A percentile compares a stretch with the other conserved stretches of the same genome.
Evolutionary conservation across 768 basidiomycete genomes (phyloP).

Genomic region (Lactarius hengduanensis): DNA sequence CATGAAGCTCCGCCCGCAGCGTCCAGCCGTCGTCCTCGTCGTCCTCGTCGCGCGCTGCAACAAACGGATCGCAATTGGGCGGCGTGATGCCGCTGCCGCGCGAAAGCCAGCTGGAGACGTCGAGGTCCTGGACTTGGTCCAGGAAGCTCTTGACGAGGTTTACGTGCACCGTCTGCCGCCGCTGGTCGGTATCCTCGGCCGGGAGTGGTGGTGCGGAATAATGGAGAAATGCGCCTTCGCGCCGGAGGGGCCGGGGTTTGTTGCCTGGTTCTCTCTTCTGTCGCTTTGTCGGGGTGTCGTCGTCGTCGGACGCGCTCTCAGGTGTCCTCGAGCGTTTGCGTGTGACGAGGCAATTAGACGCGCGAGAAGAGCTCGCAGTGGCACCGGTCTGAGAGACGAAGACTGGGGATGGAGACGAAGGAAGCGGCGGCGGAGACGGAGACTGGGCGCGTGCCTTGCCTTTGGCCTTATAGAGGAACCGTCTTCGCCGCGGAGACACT

Average conservation of each 20-base stretch:
- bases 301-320: neutral
- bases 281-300: neutral
- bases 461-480: constrained; percentile 6
- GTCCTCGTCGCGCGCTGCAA: neutral
- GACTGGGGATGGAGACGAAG: neutral
- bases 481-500: neutral
- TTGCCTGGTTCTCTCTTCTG: neutral
- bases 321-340: neutral
- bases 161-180: neutral
- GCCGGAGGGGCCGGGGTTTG: neutral
- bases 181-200: neutral
- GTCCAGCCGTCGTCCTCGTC: neutral
- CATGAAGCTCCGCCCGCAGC: neutral
- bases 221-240: neutral
- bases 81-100: neutral
- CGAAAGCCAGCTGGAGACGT: neutral
- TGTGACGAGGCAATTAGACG: neutral
- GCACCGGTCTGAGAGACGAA: neutral
- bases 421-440: neutral
- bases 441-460: constrained; percentile 6
- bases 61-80: neutral
- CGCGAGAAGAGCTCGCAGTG: neutral
- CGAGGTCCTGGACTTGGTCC: neutral
- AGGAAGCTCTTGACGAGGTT: neutral
- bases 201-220: neutral